Evolutionary conservation across 1,139 yeast species (phyloP).

Genomic region (Yamadazyma jaroonii): DNA sequence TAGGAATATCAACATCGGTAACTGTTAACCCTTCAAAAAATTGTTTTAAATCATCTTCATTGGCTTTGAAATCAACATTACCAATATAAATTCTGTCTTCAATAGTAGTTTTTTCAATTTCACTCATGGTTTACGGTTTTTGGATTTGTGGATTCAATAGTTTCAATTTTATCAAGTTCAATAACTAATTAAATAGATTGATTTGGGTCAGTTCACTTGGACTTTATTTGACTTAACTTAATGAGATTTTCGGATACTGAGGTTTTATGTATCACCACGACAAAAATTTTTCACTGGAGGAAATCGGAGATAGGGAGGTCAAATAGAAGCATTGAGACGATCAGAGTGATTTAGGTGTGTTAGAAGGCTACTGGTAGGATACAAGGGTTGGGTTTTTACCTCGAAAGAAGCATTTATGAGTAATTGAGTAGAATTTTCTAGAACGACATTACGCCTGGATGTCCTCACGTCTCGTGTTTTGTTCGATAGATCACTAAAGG

Average conservation of each 20-base stretch:
- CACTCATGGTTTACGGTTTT: slow-evolving; percentile 7
- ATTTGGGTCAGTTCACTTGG: neutral
- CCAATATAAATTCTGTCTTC: slow-evolving; percentile 50
- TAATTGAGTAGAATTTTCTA: neutral
- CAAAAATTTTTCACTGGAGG: neutral
- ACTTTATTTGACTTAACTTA: slow-evolving; percentile 4
- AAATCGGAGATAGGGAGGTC: neutral
- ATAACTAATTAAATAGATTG: neutral
- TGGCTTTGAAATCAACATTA: slow-evolving; percentile 50
- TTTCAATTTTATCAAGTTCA: neutral
- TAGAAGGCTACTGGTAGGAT: too few relatives aligned
- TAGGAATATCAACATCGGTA: slow-evolving; percentile 41
- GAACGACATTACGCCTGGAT: neutral
- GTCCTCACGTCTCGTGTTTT: too few relatives aligned
- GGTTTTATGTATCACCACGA: neutral
- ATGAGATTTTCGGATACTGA: slow-evolving; percentile 1
- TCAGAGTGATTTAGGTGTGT: too few relatives aligned
- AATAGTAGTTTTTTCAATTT: slow-evolving; percentile 27
- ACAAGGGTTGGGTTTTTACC: too few relatives aligned
- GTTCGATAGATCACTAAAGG: neutral
- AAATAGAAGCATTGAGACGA: neutral
- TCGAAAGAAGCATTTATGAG: too few relatives aligned
- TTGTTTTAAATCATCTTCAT: slow-evolving; percentile 49
- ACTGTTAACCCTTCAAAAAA: slow-evolving; percentile 39
- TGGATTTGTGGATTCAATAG: neutral